These are phyloP conservation scores for Leishmania aethiopica DNA, from an alignment of 208 protist genomes.

Conservation along the genomic window DNA sequence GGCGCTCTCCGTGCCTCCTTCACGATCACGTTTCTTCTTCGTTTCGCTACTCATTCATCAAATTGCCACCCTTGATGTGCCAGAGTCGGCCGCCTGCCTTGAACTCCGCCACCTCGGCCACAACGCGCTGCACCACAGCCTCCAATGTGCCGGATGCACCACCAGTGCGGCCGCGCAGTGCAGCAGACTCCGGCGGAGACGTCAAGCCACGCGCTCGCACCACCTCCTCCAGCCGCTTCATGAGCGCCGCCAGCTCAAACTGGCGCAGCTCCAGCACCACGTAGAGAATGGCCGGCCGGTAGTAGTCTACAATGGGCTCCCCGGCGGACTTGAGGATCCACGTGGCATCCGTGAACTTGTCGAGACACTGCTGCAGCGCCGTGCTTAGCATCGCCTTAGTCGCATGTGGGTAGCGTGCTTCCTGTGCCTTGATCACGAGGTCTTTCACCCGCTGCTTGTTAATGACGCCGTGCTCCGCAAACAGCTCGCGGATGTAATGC, in stretches of 20 bases:
- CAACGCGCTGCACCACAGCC: constrained; percentile 55
- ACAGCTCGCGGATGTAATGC: constrained; percentile 69
- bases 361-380: constrained; percentile 68
- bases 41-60: constrained; percentile 28
- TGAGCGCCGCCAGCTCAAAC: constrained; percentile 59
- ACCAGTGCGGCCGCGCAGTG: constrained; percentile 10
- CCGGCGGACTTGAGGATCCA: constrained; percentile 74
- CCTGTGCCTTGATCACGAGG: constrained; percentile 63
- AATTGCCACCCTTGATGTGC: constrained; percentile 77
- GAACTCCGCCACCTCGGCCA: constrained; percentile 78
- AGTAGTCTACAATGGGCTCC: constrained; percentile 73
- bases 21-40: background rate
- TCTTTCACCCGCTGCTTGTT: constrained; percentile 87
- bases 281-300: constrained; percentile 71
- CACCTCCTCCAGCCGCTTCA: constrained; percentile 34
- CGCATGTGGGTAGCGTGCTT: constrained; percentile 65
- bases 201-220: constrained; percentile 19
- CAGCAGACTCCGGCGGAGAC: constrained; percentile 14
- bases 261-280: constrained; percentile 56
- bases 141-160: constrained; percentile 12
- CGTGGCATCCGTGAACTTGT: constrained; percentile 76
- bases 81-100: constrained; percentile 67
- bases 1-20: background rate
- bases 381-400: constrained; percentile 80
- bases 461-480: constrained; percentile 81